Conservation (phyloP, 1,284 basidiomycete genomes). For the Termitomyces sp. region DNA sequence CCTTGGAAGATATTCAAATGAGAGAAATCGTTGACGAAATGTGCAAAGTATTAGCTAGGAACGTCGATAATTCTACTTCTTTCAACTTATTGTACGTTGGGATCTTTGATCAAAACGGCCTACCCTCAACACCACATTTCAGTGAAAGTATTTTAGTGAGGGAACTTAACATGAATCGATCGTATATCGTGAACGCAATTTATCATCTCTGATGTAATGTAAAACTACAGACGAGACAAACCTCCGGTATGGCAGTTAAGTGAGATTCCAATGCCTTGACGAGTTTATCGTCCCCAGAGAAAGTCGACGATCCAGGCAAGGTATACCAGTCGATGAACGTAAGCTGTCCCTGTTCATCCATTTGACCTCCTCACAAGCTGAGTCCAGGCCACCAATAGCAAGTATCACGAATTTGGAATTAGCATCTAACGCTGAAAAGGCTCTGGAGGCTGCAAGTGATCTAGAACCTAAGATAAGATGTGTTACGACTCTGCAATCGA, state of each 20-base stretch:
- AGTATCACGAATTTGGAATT: constrained; percentile 71
- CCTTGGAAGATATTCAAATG: neutral
- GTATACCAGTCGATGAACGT: constrained; percentile 49
- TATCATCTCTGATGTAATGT: neutral
- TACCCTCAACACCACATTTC: neutral
- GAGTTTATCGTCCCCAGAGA: constrained; percentile 28
- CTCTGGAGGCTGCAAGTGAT: constrained; percentile 73
- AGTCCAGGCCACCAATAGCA: constrained; percentile 38
- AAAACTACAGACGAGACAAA: constrained; percentile 53
- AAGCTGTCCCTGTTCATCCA: constrained; percentile 55
- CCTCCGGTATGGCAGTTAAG: constrained; percentile 31
- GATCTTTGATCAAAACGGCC: neutral
- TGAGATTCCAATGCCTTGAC: constrained; percentile 42
- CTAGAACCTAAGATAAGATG: constrained; percentile 77
- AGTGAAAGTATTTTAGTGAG: neutral
- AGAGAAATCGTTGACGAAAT: neutral
- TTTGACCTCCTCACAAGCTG: constrained; percentile 67
- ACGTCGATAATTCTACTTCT: neutral
- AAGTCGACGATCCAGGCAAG: constrained; percentile 34
- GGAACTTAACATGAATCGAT: neutral
- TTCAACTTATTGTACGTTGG: neutral
- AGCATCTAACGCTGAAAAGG: constrained; percentile 80
- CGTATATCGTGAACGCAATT: neutral
- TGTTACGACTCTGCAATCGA: constrained; percentile 46
- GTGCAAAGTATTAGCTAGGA: neutral